These are phyloP conservation scores for Fusarium sp. DNA, from an alignment of 2,329 filamentous ascomycete species.

Conservation along the genomic window DNA sequence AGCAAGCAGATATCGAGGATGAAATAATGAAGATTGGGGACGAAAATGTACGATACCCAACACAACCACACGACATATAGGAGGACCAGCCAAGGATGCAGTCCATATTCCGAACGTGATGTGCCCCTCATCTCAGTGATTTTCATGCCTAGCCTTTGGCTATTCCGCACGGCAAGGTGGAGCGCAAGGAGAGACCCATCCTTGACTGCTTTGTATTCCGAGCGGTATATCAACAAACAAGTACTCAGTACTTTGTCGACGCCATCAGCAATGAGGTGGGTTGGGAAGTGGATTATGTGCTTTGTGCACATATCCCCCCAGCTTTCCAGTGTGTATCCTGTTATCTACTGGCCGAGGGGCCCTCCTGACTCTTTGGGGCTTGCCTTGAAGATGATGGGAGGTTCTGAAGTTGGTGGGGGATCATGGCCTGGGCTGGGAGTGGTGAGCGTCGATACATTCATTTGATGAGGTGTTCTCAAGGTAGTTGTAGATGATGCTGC, in stretches of 20 bases:
- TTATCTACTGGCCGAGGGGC: constrained; percentile 45
- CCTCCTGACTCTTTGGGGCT: constrained; percentile 10
- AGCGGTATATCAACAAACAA: constrained; percentile 69
- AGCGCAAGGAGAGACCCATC: constrained; percentile 80
- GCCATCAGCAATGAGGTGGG: constrained; percentile 44
- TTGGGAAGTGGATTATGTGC: constrained; percentile 35
- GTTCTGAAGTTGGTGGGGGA: constrained; percentile 40
- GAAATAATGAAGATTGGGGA: constrained; percentile 32
- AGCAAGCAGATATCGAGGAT: constrained; percentile 39
- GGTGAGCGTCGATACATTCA: constrained; percentile 56
- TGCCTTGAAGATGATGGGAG: constrained; percentile 8
- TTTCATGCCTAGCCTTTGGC: constrained; percentile 4
- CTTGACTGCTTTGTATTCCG: constrained; percentile 81
- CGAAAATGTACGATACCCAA: constrained; percentile 54
- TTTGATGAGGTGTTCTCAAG: not conserved
- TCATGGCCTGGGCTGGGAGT: constrained; percentile 47
- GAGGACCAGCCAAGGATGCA: constrained; percentile 6
- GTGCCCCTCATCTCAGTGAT: constrained; percentile 1
- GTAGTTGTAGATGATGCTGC: not conserved
- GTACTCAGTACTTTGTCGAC: constrained; percentile 36
- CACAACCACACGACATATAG: constrained; percentile 23
- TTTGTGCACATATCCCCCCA: constrained; percentile 49
- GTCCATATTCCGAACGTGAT: constrained; percentile 7
- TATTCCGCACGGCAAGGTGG: constrained; percentile 77
- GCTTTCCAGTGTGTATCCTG: constrained; percentile 54